A percentile compares a stretch with the other conserved stretches of the same genome.
Conservation (phyloP, 208 protist genomes). For the Leishmania gerbilli region DNA sequence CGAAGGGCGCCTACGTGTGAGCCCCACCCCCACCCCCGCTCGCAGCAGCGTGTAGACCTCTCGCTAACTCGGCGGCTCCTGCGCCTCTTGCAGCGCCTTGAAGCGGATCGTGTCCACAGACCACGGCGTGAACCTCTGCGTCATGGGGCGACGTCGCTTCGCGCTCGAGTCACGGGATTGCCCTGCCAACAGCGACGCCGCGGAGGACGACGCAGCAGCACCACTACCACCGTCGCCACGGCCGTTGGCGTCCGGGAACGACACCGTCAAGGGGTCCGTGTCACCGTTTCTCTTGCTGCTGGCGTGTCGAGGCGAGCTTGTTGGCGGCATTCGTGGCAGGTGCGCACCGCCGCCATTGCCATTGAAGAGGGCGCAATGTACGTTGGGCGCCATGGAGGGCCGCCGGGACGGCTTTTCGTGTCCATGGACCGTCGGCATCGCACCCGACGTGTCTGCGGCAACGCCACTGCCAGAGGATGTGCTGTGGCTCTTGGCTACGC, state of each 20-base stretch:
- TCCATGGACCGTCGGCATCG: not conserved
- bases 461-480: not conserved
- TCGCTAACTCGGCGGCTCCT: not conserved
- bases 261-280: not conserved
- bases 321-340: not conserved
- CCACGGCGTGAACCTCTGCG: slow-evolving; percentile 31
- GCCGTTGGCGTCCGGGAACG: not conserved
- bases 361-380: not conserved
- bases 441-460: not conserved
- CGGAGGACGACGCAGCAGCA: slow-evolving; percentile 1
- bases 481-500: not conserved
- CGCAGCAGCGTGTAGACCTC: too few species aligned
- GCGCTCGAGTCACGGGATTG: slow-evolving; percentile 21
- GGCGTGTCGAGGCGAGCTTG: not conserved
- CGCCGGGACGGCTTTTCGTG: not conserved
- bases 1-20: not conserved
- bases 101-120: slow-evolving; percentile 30
- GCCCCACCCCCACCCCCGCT: not conserved
- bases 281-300: not conserved
- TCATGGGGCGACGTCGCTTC: slow-evolving; percentile 30
- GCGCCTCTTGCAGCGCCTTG: slow-evolving; percentile 12
- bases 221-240: slow-evolving; percentile 1
- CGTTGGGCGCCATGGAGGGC: not conserved
- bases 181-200: slow-evolving; percentile 8
- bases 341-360: slow-evolving; percentile 1